Conservation (phyloP, 805 yeast genomes). For the Candida anglica region DNA sequence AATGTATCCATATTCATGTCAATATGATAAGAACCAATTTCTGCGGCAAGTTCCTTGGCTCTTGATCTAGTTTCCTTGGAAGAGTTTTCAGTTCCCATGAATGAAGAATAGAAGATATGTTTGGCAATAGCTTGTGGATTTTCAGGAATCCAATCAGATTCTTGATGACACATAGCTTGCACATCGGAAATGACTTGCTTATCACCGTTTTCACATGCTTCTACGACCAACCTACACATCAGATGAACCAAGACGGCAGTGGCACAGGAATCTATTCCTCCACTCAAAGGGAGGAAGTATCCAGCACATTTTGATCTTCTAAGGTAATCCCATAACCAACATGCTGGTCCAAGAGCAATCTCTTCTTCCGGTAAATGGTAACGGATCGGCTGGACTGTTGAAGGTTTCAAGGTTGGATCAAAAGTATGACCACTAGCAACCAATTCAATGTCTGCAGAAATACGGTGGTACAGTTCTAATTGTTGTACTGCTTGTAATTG, state of each 20-base stretch:
- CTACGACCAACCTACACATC: conserved; percentile 84
- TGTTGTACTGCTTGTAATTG: conserved; percentile 62
- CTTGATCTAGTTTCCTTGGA: conserved; percentile 81
- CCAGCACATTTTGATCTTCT: conserved; percentile 91
- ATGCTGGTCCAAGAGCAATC: conserved; percentile 97
- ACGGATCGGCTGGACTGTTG: conserved; percentile 45
- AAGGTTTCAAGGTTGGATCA: conserved; percentile 59
- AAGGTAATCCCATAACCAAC: conserved; percentile 98
- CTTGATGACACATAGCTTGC: conserved; percentile 56
- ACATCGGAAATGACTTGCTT: conserved; percentile 75
- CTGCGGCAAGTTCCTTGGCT: conserved; percentile 69
- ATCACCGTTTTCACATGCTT: conserved; percentile 66
- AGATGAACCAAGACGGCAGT: conserved; percentile 92
- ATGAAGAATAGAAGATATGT: conserved; percentile 80
- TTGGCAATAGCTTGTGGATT: conserved; percentile 74
- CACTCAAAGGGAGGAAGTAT: conserved; percentile 87
- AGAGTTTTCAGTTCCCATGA: conserved; percentile 95
- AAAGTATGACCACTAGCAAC: conserved; percentile 59
- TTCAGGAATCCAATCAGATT: conserved; percentile 58
- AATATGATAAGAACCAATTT: conserved; percentile 84
- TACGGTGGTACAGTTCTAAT: conserved; percentile 45
- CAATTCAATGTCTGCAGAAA: conserved; percentile 61
- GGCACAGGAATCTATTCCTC: conserved; percentile 98
- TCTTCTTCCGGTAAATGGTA: conserved; percentile 91
- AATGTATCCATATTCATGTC: conserved; percentile 88